phyloP scores from a whole-genome alignment of 2,329 filamentous ascomycete genomes.

The Mariannaea sp. region DNA sequence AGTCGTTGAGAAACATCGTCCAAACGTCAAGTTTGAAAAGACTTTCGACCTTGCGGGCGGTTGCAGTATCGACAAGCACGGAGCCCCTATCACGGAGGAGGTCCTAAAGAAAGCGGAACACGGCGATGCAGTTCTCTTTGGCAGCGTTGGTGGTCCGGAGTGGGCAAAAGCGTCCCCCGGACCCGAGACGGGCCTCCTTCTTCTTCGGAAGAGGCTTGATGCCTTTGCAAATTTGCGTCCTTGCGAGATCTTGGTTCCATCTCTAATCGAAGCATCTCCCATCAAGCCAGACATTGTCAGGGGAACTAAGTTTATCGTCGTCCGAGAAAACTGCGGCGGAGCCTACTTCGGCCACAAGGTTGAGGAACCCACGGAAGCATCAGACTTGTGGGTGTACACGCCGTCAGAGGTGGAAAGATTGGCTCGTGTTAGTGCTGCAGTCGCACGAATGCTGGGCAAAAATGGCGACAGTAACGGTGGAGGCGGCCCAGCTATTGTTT shows the following conservation, averaged over 20 bases:
- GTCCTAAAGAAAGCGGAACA: slow-evolving; percentile 47
- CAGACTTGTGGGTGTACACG: slow-evolving; percentile 54
- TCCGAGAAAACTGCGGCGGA: slow-evolving; percentile 56
- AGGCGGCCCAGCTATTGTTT: slow-evolving; percentile 47
- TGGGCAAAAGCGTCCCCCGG: slow-evolving; percentile 48
- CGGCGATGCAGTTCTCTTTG: slow-evolving; percentile 53
- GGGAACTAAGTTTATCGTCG: slow-evolving; percentile 54
- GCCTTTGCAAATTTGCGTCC: slow-evolving; percentile 58
- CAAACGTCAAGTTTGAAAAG: slow-evolving; percentile 38
- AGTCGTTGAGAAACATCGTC: slow-evolving; percentile 43
- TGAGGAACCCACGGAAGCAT: slow-evolving; percentile 49
- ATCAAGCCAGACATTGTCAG: slow-evolving; percentile 51
- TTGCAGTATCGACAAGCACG: slow-evolving; percentile 51
- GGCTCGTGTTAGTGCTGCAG: slow-evolving; percentile 51
- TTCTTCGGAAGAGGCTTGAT: slow-evolving; percentile 47
- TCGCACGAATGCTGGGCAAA: slow-evolving; percentile 45
- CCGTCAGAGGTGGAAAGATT: slow-evolving; percentile 52
- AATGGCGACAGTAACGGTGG: slow-evolving; percentile 32
- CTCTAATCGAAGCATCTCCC: slow-evolving; percentile 47
- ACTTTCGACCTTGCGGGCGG: slow-evolving; percentile 40
- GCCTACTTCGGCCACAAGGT: slow-evolving; percentile 55
- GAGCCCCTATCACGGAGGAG: slow-evolving; percentile 49
- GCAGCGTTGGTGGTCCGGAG: slow-evolving; percentile 53
- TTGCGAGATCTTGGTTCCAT: slow-evolving; percentile 51
- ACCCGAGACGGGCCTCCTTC: slow-evolving; percentile 51